These are phyloP conservation scores for Neofusicoccum cordaticola DNA, from an alignment of 2,329 filamentous ascomycete species.

Conservation along the genomic window DNA sequence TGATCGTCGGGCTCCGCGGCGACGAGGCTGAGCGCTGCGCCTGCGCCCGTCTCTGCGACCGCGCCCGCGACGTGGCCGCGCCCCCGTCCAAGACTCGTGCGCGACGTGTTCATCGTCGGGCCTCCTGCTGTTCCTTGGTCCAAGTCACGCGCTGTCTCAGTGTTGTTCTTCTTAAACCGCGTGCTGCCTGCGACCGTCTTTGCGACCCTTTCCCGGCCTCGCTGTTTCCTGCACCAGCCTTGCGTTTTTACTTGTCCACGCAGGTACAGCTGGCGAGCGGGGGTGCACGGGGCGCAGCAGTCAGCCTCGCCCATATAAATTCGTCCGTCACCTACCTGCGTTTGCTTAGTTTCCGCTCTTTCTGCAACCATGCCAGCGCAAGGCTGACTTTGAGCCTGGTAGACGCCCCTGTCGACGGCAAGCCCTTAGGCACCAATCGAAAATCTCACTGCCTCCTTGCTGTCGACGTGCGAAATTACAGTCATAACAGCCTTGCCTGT, in stretches of 20 bases:
- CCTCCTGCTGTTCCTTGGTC: not conserved
- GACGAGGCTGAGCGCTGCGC: not conserved
- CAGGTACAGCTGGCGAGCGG: not conserved
- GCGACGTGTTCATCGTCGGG: not conserved
- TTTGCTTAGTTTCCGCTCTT: not conserved
- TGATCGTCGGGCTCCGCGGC: not conserved
- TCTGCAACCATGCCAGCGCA: not conserved
- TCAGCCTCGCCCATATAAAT: conserved; percentile 10
- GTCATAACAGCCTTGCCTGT: conserved; percentile 3
- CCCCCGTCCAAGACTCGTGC: not conserved
- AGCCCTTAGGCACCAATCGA: not conserved
- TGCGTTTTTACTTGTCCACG: not conserved
- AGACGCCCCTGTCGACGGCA: not conserved
- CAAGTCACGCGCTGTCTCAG: not conserved
- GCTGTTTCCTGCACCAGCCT: not conserved
- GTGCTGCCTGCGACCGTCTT: not conserved
- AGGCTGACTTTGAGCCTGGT: conserved; percentile 11
- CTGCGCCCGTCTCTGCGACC: not conserved
- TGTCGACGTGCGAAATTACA: not conserved
- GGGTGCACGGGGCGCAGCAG: conserved; percentile 9
- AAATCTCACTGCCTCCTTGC: not conserved
- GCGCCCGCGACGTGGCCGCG: not conserved
- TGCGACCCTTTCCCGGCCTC: not conserved
- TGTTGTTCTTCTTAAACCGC: not conserved
- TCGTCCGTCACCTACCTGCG: not conserved